Conservation (phyloP, 129 eudicot species). For the Flaveria robusta region DNA sequence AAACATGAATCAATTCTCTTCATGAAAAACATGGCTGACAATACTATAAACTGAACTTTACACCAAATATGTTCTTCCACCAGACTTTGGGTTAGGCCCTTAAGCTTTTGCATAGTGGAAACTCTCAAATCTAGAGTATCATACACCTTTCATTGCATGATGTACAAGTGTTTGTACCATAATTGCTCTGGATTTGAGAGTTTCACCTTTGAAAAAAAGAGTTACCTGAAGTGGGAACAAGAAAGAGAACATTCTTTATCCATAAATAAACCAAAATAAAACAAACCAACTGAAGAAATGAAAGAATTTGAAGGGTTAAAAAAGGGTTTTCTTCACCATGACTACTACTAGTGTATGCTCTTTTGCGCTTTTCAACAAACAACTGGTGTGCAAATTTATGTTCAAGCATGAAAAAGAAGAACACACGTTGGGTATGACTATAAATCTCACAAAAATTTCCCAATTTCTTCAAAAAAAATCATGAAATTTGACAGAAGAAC, state of each 20-base stretch:
- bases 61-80: slow-evolving; percentile 4
- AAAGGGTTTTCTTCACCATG: slow-evolving; percentile 22
- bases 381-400: slow-evolving; percentile 26
- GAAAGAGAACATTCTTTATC: slow-evolving; percentile 27
- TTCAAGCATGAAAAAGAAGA: slow-evolving; percentile 27
- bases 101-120: slow-evolving; percentile 2
- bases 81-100: slow-evolving; percentile 12
- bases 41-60: slow-evolving; percentile 22
- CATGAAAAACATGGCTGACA: background rate
- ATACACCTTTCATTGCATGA: slow-evolving; percentile 5
- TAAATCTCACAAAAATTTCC: background rate
- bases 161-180: slow-evolving; percentile 21
- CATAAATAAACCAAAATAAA: slow-evolving; percentile 11
- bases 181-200: slow-evolving; percentile 27
- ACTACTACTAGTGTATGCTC: slow-evolving; percentile 29
- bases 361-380: slow-evolving; percentile 37
- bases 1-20: background rate
- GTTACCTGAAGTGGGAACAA: slow-evolving; percentile 30
- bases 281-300: background rate
- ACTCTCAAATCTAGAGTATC: slow-evolving; percentile 26
- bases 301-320: slow-evolving; percentile 5
- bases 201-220: slow-evolving; percentile 11
- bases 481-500: slow-evolving; percentile 14
- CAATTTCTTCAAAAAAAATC: background rate
- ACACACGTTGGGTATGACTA: slow-evolving; percentile 22